phyloP scores from a whole-genome alignment of 306 rosid genomes.

The Cicer cuneatum region DNA sequence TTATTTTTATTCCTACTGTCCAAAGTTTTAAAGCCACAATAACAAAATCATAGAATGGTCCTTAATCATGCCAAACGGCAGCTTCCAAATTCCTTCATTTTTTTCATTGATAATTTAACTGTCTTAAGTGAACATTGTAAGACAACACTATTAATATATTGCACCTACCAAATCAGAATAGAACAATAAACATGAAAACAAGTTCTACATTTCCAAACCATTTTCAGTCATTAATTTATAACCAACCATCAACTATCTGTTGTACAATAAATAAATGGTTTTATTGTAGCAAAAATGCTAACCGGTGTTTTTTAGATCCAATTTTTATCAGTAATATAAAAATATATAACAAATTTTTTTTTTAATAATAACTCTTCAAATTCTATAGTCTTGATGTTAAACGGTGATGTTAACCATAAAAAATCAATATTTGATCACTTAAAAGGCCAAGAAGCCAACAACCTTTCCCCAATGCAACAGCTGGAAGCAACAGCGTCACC shows the following conservation, averaged over 20 bases:
- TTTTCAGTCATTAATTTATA: not conserved
- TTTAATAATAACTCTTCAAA: not conserved
- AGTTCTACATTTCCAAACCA: slow-evolving; percentile 11
- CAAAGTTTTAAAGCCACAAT: too few relatives aligned
- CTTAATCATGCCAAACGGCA: slow-evolving; percentile 5
- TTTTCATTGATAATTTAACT: slow-evolving; percentile 26
- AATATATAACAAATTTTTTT: not conserved
- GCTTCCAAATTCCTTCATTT: slow-evolving; percentile 33
- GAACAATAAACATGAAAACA: slow-evolving; percentile 40
- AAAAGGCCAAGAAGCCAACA: slow-evolving; percentile 39
- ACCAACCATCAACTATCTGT: slow-evolving; percentile 20
- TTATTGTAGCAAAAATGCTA: not conserved
- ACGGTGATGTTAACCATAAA: not conserved
- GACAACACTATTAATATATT: slow-evolving; percentile 34
- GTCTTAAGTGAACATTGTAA: slow-evolving; percentile 25
- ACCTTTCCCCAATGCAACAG: slow-evolving; percentile 42
- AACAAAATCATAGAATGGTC: not conserved
- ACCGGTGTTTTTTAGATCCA: not conserved
- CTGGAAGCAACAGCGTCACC: slow-evolving; percentile 41
- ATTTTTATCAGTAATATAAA: not conserved
- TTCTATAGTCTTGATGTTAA: not conserved
- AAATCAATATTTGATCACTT: not conserved
- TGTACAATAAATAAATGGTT: slow-evolving; percentile 23
- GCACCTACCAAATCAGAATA: slow-evolving; percentile 24
- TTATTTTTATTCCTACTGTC: too few relatives aligned